Evolutionary conservation across 257 asterid genomes (phyloP).

Genomic region (Misopates orontium): DNA sequence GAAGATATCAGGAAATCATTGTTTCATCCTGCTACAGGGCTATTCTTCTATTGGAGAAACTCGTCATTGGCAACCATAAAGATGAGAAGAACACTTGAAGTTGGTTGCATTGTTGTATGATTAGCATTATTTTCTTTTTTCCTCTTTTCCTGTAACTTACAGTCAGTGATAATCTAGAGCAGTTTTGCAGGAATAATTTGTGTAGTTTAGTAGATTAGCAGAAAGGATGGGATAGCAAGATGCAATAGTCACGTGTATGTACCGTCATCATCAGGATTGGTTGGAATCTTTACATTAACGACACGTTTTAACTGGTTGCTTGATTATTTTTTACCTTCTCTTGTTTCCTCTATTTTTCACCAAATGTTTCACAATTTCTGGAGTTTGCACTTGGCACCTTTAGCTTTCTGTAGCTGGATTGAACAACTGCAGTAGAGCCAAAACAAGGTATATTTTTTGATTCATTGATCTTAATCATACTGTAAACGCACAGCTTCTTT

Average conservation of each 20-base stretch:
- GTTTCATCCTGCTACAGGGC: conserved; percentile 46
- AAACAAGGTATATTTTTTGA: conserved; percentile 21
- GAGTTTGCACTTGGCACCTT: conserved; percentile 24
- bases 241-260: conserved; percentile 62
- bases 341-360: background rate
- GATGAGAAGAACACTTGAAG: conserved; percentile 42
- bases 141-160: conserved; percentile 73
- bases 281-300: conserved; percentile 54
- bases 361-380: conserved; percentile 11
- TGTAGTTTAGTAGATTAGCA: conserved; percentile 54
- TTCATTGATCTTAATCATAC: conserved; percentile 17
- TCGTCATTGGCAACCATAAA: conserved; percentile 47
- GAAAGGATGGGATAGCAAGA: conserved; percentile 51
- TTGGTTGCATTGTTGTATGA: conserved; percentile 81
- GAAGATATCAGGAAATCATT: conserved; percentile 44
- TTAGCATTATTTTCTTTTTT: conserved; percentile 54
- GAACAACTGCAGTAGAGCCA: conserved; percentile 6
- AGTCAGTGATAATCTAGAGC: conserved; percentile 54
- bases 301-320: conserved; percentile 44
- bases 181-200: conserved; percentile 75
- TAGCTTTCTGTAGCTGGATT: conserved; percentile 22
- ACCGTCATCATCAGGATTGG: conserved; percentile 55
- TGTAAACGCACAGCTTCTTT: background rate
- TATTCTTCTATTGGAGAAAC: conserved; percentile 30
- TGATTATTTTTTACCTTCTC: conserved; percentile 12